Evolutionary conservation across 75 land plant genomes (phyloP).

Genomic region (Ceratopteris richardii): DNA sequence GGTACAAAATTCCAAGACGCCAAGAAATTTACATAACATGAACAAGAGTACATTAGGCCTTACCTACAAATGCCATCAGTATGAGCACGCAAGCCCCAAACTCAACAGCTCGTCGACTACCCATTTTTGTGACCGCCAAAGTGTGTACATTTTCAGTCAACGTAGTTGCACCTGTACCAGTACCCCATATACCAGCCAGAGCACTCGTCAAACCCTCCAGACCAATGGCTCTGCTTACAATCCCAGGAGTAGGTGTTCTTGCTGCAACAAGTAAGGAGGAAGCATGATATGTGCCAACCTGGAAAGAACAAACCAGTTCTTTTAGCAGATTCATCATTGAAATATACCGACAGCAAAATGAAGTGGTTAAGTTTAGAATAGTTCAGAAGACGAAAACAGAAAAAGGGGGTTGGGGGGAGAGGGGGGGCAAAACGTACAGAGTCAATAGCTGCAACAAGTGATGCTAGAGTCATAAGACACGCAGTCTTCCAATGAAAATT

Average conservation of each 20-base stretch:
- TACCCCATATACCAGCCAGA: conserved; percentile 92
- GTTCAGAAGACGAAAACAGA: not conserved
- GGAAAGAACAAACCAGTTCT: not conserved
- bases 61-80: conserved; percentile 71
- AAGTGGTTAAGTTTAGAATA: not conserved
- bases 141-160: conserved; percentile 90
- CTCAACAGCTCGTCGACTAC: conserved; percentile 67
- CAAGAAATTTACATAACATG: no score
- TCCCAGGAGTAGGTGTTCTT: conserved; percentile 76
- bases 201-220: conserved; percentile 81
- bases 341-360: not conserved
- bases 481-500: conserved; percentile 62
- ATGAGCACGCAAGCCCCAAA: conserved; percentile 80
- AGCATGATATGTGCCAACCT: conserved; percentile 90
- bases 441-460: conserved; percentile 82
- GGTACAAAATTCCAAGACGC: no score
- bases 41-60: no score
- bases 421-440: conserved; percentile 71
- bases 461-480: conserved; percentile 59
- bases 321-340: no score
- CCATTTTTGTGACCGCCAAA: conserved; percentile 72
- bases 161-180: conserved; percentile 83
- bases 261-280: conserved; percentile 52
- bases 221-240: conserved; percentile 89
- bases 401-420: no score